Conservation (phyloP, 768 basidiomycete species). For the Lactifluus volemus region DNA sequence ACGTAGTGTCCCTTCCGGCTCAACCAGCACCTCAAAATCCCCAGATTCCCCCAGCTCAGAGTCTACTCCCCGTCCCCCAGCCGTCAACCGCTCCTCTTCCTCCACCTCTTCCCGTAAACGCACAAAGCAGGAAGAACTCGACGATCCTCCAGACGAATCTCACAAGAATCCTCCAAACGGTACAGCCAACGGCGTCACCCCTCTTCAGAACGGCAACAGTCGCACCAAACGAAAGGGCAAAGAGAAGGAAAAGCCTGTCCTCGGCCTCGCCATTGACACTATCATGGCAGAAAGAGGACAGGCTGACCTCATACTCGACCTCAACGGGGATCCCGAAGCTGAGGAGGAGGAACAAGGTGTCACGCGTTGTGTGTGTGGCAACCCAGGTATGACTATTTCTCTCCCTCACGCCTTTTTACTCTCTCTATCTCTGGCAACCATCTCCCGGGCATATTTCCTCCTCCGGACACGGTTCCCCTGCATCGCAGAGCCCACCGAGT, state of each 20-base stretch:
- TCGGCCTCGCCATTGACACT: conserved; percentile 24
- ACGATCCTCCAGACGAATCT: conserved; percentile 48
- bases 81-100: conserved; percentile 22
- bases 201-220: conserved; percentile 27
- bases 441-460: background rate
- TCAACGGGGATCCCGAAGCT: conserved; percentile 32
- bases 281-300: conserved; percentile 25
- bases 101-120: conserved; percentile 36
- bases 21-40: conserved; percentile 62
- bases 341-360: conserved; percentile 49
- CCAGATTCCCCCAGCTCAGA: conserved; percentile 58
- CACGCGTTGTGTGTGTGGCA: conserved; percentile 84
- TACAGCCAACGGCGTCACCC: conserved; percentile 22
- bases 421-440: background rate
- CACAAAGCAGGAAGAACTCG: conserved; percentile 65
- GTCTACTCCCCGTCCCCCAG: conserved; percentile 27
- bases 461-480: conserved; percentile 1
- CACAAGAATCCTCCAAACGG: conserved; percentile 35
- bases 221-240: conserved; percentile 57
- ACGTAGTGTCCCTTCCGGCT: conserved; percentile 58
- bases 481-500: background rate
- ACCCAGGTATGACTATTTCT: conserved; percentile 47
- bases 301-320: conserved; percentile 25
- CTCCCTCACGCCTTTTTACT: conserved; percentile 8
- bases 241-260: conserved; percentile 42